Base-by-base conservation (phyloP, 106 monocot genomes). In the Platanthera guangdongensis region DNA sequence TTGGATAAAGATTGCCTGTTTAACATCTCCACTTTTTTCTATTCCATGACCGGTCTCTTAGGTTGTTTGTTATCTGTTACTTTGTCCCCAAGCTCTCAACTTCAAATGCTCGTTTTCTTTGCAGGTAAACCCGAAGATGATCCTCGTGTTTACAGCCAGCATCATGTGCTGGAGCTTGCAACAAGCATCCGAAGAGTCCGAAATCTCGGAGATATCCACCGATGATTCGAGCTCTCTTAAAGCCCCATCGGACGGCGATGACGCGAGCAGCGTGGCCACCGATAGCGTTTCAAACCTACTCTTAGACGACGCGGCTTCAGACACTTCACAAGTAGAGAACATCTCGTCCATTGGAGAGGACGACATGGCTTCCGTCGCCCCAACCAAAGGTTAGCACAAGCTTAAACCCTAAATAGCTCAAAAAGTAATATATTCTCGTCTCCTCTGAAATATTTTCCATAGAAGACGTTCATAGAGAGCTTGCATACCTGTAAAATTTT, bases 121-220 rank as follows among this genome's bases (percentile, higher is more conserved):
- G 62, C 82, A 89, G 89, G 89, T 89, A 51, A 89, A 89, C 60
- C 83, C 81, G 46, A 89, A 89, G 84, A 86, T 89, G 89, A 84
- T 86, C 47, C 86, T 89, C 6, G 82, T 82, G 3, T 77, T 89
- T 6, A 84, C 86, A 13, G 89, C 86, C 19, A 89, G 86, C 77
- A 86, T 89, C 62, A 89, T 89, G 89, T 89, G 84, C 64, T 89
- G 89, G 89, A 86, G 86, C 84, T 71, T 89, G 55, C 81, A 81
- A 45, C 84, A 82, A 63, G 60, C 74, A 47, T 60, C 78, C 5
- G 71, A 74, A 54, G 59, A 73, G 22, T 55, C 78, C 3, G 76
- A 82, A 51, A 30, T 76, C 1, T 77, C 85, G n/a, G 76, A 87
- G 52, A 8, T 78, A 3, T 81, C 81, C 0, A 47, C 83, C 0